A percentile compares a stretch with the other conserved stretches of the same genome.
Conservation (phyloP, 257 asterid species). For the Rhazya stricta region DNA sequence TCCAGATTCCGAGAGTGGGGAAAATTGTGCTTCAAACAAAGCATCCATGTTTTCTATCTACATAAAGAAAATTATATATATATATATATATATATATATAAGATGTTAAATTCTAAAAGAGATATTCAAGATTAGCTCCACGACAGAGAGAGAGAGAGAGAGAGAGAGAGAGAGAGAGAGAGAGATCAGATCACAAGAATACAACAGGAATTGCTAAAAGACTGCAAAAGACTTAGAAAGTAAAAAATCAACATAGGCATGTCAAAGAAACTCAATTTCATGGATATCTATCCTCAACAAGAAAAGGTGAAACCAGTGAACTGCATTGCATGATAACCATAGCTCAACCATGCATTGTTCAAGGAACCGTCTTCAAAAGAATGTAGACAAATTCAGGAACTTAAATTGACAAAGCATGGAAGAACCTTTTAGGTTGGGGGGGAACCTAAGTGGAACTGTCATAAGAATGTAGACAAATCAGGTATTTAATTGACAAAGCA, state of each 20-base stretch:
- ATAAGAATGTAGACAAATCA: too few species aligned
- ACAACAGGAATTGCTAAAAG: neutral
- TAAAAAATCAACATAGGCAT: neutral
- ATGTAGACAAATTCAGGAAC: neutral
- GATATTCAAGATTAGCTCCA: neutral
- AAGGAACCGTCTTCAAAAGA: neutral
- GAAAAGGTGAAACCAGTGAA: neutral
- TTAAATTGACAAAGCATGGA: neutral
- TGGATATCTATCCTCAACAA: neutral
- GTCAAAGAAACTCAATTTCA: neutral
- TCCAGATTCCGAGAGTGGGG: slow-evolving; percentile 83
- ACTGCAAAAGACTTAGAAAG: neutral
- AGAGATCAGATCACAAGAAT: neutral
- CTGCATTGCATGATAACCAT: neutral
- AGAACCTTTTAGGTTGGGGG: too few species aligned
- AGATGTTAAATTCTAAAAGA: neutral
- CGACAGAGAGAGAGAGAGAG: neutral
- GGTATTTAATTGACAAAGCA: too few species aligned
- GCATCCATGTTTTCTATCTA: slow-evolving; percentile 95
- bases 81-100: neutral
- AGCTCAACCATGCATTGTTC: neutral
- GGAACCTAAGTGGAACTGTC: too few species aligned
- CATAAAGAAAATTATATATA: slow-evolving; percentile 9
- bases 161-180: too few species aligned
- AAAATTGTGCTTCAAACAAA: slow-evolving; percentile 89